Evolutionary conservation across 148 eudicot genomes (phyloP), one percentile per base, ranked within the genome.

Genomic region (Silene uniflora): DNA sequence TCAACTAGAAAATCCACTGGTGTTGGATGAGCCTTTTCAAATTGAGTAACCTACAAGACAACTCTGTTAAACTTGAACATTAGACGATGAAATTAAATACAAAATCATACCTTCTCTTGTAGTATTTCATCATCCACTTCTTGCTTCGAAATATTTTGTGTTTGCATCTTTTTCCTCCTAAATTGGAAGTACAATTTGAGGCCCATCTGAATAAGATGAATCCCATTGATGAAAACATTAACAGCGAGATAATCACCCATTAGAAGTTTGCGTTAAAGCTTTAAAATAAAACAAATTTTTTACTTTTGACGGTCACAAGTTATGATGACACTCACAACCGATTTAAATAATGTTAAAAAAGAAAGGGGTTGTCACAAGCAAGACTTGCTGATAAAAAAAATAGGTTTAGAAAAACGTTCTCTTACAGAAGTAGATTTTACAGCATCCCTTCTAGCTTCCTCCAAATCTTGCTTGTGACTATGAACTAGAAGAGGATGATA

Each of bases 401-500:
- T 27, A 27, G 29, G 29, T 27, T 27, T 27, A 27, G 29, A 27
- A 27, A 27, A 27, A 1, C 2, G 29, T 27, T 27, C 29, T 27
- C 93, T 81, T 92, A 95, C 98, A 86, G 97, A 84, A 19, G 74
- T 90, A 77, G 96, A 93, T 83, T 90, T 79, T 75, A 81, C 84
- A 69, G 89, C 82, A 82, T 88, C 92, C 81, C 89, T 91, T 82
- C 76, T 81, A 67, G 97, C 93, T 81, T 87, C 89, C 72, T 75
- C 78, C 75, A 94, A 79, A 58, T 77, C 80, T 18, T 85, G 85
- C n/a, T 85, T 80, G 80, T 95, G 91, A 74, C 84, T 86, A 62
- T 90, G 87, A 81, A 95, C 89, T 75, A 95, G 79, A 14, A 95
- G 76, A 59, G 98, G 98, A 82, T 95, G 98, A 84, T 84, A 80